Evolutionary conservation across 2,329 filamentous ascomycete genomes (phyloP), one percentile per base, ranked within the genome.

Genomic region (Dactylellina drechsleri): DNA sequence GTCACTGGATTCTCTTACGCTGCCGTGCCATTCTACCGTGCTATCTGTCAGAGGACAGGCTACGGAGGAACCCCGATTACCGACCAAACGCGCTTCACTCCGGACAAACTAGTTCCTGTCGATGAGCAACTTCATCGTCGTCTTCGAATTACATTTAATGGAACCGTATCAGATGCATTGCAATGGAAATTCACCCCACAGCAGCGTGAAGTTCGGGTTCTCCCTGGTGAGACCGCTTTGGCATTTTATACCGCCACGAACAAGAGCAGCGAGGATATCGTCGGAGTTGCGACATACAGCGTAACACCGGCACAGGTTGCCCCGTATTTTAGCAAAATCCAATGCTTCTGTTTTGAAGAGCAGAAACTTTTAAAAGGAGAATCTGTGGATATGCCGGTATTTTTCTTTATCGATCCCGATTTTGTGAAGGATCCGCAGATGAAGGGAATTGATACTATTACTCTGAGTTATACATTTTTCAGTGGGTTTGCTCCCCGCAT

Each of bases 211-310:
- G 95, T 99, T 61, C 89, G 92, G 67, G 94, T 99, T 0, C 86
- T 98, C 1, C 96, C 95, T 0, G 96, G 96, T 77, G 95, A 99
- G 85, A 99, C 95, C 1, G 95, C 95, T 3, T 85, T 99, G 77
- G 95, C 96, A 2, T 99, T 99, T 82, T 99, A 97, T 84, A 99
- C 92, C 5, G 95, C 95, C 12, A 97, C 93, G 66, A 99, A 99
- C 84, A 90, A 88, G 77, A 92, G 91, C 75, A 88, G 92, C 77
- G 88, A 91, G 77, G 96, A 99, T 84, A 98, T 99, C 79, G 98
- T 99, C 80, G 95, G 95, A 56, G 93, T 99, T 50, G 95, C 95
- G 10, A 99, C 95, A 6, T 99, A 99, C 83, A 96, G 92, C 80
- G 96, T 99, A 31, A 97, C 94, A 1, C 95, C 95, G 0, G 95